Conservation (phyloP, 1,284 basidiomycete genomes). For the Taiwanofungus camphoratus region DNA sequence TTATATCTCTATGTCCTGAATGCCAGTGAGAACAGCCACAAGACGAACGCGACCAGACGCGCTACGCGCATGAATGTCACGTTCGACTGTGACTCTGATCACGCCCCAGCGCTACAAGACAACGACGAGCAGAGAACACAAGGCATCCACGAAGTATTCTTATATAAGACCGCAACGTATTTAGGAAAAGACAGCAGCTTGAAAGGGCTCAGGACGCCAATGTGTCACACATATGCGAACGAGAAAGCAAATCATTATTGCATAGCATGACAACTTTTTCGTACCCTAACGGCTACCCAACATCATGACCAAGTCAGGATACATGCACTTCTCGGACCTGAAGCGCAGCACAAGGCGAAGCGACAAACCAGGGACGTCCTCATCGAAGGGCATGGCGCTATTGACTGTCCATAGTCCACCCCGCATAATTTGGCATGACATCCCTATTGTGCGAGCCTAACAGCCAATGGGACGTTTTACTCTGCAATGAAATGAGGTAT, state of each 20-base stretch:
- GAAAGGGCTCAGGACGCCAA: no score
- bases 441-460: conserved; percentile 26
- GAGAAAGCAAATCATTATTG: conserved; percentile 2
- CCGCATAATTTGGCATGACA: conserved; percentile 18
- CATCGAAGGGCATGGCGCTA: conserved; percentile 14
- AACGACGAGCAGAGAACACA: no score
- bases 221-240: no score
- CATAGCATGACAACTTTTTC: conserved; percentile 7
- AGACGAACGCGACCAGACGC: no score
- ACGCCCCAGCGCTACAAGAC: no score
- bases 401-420: conserved; percentile 13
- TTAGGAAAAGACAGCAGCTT: no score
- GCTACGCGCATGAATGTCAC: no score
- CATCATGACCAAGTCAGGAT: conserved; percentile 16
- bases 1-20: no score
- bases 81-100: no score
- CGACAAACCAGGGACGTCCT: conserved; percentile 14
- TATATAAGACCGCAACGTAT: no score
- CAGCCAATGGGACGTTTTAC: conserved; percentile 27
- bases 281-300: conserved; percentile 15
- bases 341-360: conserved; percentile 22
- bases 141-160: no score
- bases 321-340: conserved; percentile 16
- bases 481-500: conserved; percentile 20
- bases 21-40: no score